Conservation (phyloP, 2,329 filamentous ascomycete genomes). For the Colletotrichum lupini region DNA sequence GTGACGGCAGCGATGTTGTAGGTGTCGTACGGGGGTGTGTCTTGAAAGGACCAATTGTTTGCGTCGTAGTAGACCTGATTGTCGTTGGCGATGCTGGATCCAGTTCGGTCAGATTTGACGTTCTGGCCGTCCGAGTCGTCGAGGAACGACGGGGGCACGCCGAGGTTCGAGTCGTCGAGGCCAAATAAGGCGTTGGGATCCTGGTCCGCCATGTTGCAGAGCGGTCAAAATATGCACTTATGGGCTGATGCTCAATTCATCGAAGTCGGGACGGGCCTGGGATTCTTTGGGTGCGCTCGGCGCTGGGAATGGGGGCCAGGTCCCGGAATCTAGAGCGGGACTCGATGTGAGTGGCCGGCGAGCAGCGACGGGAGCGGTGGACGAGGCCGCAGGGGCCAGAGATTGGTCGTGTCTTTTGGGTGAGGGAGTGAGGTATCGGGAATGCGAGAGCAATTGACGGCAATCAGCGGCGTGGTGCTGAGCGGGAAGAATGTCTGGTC, state of each 20-base stretch:
- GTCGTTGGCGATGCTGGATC: slow-evolving; percentile 38
- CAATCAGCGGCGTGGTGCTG: slow-evolving; percentile 21
- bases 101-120: slow-evolving; percentile 33
- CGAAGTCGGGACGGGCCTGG: slow-evolving; percentile 23
- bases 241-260: slow-evolving; percentile 39
- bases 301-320: slow-evolving; percentile 2
- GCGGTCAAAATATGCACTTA: slow-evolving; percentile 35
- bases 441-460: slow-evolving; percentile 16
- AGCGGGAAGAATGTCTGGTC: slow-evolving; percentile 11
- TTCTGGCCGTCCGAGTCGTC: slow-evolving; percentile 42
- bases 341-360: slow-evolving; percentile 26
- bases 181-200: slow-evolving; percentile 56
- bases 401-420: neutral
- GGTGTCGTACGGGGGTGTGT: slow-evolving; percentile 59
- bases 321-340: slow-evolving; percentile 20
- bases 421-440: neutral
- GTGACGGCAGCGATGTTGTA: slow-evolving; percentile 50
- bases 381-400: slow-evolving; percentile 15
- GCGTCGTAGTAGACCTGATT: slow-evolving; percentile 46
- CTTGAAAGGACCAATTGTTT: slow-evolving; percentile 60
- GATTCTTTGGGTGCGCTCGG: neutral
- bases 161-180: slow-evolving; percentile 55
- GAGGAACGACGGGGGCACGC: slow-evolving; percentile 43
- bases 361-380: slow-evolving; percentile 21
- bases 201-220: slow-evolving; percentile 51